Base-by-base conservation (phyloP, 2,329 filamentous ascomycete genomes). In the Claviceps spartinae region DNA sequence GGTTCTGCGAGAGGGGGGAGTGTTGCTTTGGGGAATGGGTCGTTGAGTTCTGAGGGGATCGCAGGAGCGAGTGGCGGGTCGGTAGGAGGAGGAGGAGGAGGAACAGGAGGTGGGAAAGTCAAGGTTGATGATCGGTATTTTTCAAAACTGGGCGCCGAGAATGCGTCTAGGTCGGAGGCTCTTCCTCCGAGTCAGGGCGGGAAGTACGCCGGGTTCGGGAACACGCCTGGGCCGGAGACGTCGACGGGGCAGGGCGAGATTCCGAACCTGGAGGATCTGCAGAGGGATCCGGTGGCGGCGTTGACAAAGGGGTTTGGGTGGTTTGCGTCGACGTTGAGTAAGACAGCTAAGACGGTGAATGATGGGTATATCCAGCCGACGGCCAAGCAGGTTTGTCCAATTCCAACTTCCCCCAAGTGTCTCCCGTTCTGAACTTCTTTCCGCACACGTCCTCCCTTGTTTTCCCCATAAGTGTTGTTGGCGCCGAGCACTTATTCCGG, bases 301-400 rank as follows among this genome's bases (percentile, higher is more conserved):
- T 69, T 98, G 60, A 88, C 83, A 30, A 96, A 95, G 69, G 87
- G 91, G 0, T 94, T 97, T 62, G 91, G 91, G 8, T 97, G 93
- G 89, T 88, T 97, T 63, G 80, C 88, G 18, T 85, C 81, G 37
- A 89, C 88, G 13, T 88, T 97, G 43, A 83, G 82, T 26, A 95
- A 93, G 75, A 86, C 87, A 57, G 93, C 90, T 40, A 94, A 95
- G 74, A 87, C 81, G 16, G 85, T 96, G 24, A 95, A 96, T 65
- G 85, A 93, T 59, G 81, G 85, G 37, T 96, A 88, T 70, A 88
- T 98, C 51, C 89, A 95, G 69, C 93, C 93, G 9, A 93, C 89
- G 30, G 88, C 93, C 63, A 61, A 59, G 51, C 60, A 59, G 46
- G 75, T 61, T 55, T 36, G 53, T 41, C 26, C 3, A 30, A 9